Evolutionary conservation across 1,284 basidiomycete genomes (phyloP), one percentile per base, ranked within the genome.

Genomic region (Schizophyllum amplum): DNA sequence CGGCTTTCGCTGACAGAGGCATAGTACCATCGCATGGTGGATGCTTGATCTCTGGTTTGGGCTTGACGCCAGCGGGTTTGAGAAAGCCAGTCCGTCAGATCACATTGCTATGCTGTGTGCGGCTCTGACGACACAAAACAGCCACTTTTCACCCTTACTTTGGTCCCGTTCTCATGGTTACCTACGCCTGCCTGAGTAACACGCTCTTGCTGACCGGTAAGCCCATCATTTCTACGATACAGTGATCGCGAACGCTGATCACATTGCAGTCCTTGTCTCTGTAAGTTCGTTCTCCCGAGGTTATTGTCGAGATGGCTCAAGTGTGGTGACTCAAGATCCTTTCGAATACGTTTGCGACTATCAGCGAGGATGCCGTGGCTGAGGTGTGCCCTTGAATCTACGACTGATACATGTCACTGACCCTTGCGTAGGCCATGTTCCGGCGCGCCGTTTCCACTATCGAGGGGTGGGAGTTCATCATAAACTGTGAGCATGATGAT

Each of bases 41-140:
- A 92, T 94, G 91, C 78, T 92, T 33, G 88, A 92, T 66, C 71
- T 92, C 2, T 92, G 84, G 81, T 94, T 94, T 65, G 92, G 92
- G n/a, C 77, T 94, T 11, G 93, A 95, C 67, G 90, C 92, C 0
- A 84, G 79, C 55, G 91, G 91, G 4, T 94, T 95, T 64, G 81
- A 90, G 61, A 76, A 76, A 67, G 81, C 91, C 42, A 78, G 91
- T 92, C 60, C 65, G 86, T 78, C 33, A 23, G 49, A 33, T 33
- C 27, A 24, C 48, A 5, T n/a, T n/a, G n/a, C n/a, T 24, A 47
- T 52, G 5, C 23, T 54, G 7, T 51, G 24, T n/a, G 7, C 42
- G 13, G 15, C 21, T 24, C 23, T 26, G 54, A n/a, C 42, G 21
- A 51, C 46, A n/a, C n/a, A n/a, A n/a, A 53, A 5, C 64, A 88